Conservation (phyloP, 2,329 filamentous ascomycete genomes). For the Ascomycota sp. region DNA sequence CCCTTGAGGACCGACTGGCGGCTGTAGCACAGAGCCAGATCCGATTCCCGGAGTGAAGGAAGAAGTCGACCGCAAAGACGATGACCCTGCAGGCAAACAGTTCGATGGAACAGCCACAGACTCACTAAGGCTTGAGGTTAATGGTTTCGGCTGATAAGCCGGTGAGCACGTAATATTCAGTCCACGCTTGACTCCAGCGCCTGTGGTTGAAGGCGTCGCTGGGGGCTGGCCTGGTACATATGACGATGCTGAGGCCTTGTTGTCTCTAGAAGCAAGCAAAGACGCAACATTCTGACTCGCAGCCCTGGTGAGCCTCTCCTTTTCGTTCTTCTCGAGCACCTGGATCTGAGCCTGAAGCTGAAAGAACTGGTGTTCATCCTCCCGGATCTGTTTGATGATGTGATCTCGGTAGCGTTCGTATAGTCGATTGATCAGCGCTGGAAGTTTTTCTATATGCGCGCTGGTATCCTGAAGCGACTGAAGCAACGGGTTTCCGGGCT, state of each 20-base stretch:
- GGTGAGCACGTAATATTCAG: conserved; percentile 9
- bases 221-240: conserved; percentile 8
- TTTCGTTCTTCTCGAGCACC: conserved; percentile 36
- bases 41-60: conserved; percentile 11
- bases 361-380: conserved; percentile 51
- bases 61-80: conserved; percentile 9
- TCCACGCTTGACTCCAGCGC: conserved; percentile 8
- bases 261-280: conserved; percentile 12
- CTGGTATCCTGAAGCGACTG: conserved; percentile 46
- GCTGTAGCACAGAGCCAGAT: conserved; percentile 15
- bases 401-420: conserved; percentile 56
- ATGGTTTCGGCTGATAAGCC: conserved; percentile 15
- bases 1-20: conserved; percentile 12
- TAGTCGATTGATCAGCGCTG: conserved; percentile 49
- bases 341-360: conserved; percentile 46
- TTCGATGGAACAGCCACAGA: conserved; percentile 10
- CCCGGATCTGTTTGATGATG: conserved; percentile 47
- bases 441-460: conserved; percentile 46
- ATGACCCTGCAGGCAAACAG: conserved; percentile 9
- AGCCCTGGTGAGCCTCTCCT: conserved; percentile 15
- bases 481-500: conserved; percentile 43
- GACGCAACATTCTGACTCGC: conserved; percentile 15
- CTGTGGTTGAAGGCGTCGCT: conserved; percentile 4
- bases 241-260: conserved; percentile 7
- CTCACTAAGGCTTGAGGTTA: conserved; percentile 5